Evolutionary conservation across 306 rosid species (phyloP).

Genomic region (Erythrophleum fordii): DNA sequence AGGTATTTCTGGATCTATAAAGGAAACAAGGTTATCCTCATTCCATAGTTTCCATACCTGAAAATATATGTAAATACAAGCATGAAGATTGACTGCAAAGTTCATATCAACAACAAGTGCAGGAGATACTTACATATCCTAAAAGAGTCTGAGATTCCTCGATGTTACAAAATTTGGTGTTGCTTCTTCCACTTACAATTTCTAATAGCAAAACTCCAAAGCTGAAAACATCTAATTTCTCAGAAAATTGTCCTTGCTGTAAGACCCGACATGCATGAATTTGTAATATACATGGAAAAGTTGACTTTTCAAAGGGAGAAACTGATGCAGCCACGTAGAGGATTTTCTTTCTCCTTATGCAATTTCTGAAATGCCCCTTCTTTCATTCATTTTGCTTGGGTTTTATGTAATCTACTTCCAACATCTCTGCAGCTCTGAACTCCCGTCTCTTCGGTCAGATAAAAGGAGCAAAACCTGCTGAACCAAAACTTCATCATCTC

Average conservation of each 20-base stretch:
- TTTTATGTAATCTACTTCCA: no score
- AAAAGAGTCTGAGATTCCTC: not conserved
- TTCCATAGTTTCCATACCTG: conserved; percentile 27
- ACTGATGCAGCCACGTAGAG: no score
- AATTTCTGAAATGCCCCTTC: no score
- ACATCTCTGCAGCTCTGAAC: no score
- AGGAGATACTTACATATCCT: not conserved
- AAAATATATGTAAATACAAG: not conserved
- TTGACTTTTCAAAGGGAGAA: no score
- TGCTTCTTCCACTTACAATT: conserved; percentile 8
- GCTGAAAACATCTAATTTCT: not conserved
- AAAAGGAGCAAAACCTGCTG: no score
- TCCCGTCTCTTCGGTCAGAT: no score
- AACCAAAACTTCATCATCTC: no score
- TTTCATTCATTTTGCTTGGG: no score
- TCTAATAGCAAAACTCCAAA: conserved; percentile 13
- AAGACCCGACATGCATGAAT: no score
- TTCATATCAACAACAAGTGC: not conserved
- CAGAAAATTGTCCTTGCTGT: not conserved
- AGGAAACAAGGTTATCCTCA: not conserved
- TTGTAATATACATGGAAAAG: no score
- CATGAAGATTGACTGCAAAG: not conserved
- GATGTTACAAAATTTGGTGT: not conserved
- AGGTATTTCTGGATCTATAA: not conserved
- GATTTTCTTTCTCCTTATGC: no score